Base-by-base conservation (phyloP, 495 filamentous ascomycete genomes). In the Aspergillus taichungensis region DNA sequence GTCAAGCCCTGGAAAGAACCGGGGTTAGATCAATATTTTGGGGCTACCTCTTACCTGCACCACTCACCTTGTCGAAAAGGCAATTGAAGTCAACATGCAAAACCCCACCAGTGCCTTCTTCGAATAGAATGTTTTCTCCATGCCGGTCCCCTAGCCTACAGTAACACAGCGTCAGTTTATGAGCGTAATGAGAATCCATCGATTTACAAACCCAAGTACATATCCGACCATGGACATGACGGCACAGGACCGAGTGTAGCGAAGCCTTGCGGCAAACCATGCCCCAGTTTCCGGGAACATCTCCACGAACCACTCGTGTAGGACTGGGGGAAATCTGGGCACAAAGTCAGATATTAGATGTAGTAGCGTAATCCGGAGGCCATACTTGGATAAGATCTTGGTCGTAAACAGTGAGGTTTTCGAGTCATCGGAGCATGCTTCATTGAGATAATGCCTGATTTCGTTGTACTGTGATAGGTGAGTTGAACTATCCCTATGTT, bases 41-140 rank as follows among this genome's bases (percentile, higher is more conserved):
- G 18, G 14, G 31, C n/a, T 4, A 31, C 13, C 13, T 8, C 35
- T 33, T 9, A 31, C 3, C 18, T 8, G 14, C 10, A 30, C 28
- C 30, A 29, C 48, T 36, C 50, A 71, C 68, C 69, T 97, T 99
- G 72, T 99, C 94, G 63, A 99, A 99, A 13, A 99, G 83, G 66
- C 92, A 99, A 67, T 99, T 99, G 76, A 99, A 99, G 67, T 99
- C 92, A 40, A 99, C 92, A 66, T 99, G 92, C 56, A 97, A 81
- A 18, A 94, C 81, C 43, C 94, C 94, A 37, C 94, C 92, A 49
- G 88, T 94, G 31, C 83, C 82, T 74, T 95, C 88, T 62, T 97
- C 89, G 39, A 97, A 86, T 30, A 95, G 76, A 40, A 99, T 87
- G 62, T 99, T 99, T 66, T 97, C 92, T 43, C 90, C 90, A 63